Conservation (phyloP, 306 rosid genomes). For the Delonix regia region DNA sequence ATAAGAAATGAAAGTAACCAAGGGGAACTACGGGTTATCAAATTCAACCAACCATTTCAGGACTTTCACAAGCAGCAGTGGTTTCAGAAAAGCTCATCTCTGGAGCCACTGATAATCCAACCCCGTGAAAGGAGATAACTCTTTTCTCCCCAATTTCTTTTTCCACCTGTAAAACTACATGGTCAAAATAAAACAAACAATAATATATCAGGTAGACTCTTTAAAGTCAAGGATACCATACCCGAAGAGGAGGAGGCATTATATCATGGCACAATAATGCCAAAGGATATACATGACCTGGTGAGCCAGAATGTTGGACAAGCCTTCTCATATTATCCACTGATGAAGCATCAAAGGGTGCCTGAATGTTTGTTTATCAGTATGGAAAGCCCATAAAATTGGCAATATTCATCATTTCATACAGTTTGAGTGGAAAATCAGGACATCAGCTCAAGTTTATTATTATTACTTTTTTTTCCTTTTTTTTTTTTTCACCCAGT, state of each 20-base stretch:
- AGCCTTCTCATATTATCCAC: constrained; percentile 2
- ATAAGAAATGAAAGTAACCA: not conserved
- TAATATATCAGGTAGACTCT: not conserved
- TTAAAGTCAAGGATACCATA: not conserved
- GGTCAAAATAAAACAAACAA: not conserved
- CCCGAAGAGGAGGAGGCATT: constrained; percentile 6
- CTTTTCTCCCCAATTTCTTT: not conserved
- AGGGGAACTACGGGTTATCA: too few species aligned
- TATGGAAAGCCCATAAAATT: not conserved
- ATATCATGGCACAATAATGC: not conserved
- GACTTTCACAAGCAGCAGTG: not conserved
- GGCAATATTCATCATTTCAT: not conserved
- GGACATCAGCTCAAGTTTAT: too few species aligned
- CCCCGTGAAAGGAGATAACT: not conserved
- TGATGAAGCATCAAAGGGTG: constrained; percentile 3
- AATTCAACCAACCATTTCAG: not conserved
- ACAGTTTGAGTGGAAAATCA: too few species aligned
- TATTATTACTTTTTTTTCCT: too few species aligned
- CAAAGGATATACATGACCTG: not conserved
- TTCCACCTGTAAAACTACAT: not conserved
- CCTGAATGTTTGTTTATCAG: not conserved
- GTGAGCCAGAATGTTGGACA: not conserved
- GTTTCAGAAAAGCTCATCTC: not conserved
- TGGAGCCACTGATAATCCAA: not conserved
- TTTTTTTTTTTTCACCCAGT: too few species aligned